Evolutionary conservation across 73 alveolate genomes (phyloP).

Genomic region (Blepharisma stoltei): DNA sequence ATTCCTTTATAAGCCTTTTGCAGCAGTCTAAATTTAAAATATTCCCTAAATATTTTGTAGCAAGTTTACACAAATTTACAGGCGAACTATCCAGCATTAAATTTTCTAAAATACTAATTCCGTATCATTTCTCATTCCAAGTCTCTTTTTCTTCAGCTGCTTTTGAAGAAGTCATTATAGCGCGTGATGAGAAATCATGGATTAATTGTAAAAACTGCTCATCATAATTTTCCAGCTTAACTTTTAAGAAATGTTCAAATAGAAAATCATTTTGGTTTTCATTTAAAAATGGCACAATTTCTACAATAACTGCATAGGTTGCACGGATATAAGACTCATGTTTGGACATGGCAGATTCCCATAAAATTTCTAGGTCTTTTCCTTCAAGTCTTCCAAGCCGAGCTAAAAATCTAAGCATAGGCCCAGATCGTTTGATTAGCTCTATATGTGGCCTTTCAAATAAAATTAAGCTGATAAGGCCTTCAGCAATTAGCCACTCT

Average conservation of each 20-base stretch:
- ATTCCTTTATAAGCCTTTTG: not conserved
- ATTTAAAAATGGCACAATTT: not conserved
- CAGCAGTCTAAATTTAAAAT: not conserved
- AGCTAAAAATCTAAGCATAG: conserved; percentile 10
- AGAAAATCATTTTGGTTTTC: conserved; percentile 24
- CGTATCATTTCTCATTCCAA: not conserved
- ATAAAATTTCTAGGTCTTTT: not conserved
- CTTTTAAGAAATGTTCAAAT: not conserved
- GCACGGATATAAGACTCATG: conserved; percentile 29
- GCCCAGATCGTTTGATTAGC: conserved; percentile 15
- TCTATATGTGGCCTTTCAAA: conserved; percentile 26
- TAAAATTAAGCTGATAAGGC: not conserved
- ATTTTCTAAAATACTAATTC: not conserved
- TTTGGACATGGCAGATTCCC: not conserved
- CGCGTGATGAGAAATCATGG: conserved; percentile 1
- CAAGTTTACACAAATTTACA: not conserved
- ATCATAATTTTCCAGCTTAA: conserved; percentile 15
- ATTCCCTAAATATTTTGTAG: not conserved
- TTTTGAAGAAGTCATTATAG: not conserved
- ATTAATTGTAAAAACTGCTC: conserved; percentile 16
- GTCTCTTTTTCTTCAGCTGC: not conserved
- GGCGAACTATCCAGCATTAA: not conserved
- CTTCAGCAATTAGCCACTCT: not conserved
- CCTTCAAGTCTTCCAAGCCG: not conserved
- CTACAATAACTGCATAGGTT: conserved; percentile 13